Conservation (phyloP, 495 filamentous ascomycete genomes). For the Cryomyces minteri region DNA sequence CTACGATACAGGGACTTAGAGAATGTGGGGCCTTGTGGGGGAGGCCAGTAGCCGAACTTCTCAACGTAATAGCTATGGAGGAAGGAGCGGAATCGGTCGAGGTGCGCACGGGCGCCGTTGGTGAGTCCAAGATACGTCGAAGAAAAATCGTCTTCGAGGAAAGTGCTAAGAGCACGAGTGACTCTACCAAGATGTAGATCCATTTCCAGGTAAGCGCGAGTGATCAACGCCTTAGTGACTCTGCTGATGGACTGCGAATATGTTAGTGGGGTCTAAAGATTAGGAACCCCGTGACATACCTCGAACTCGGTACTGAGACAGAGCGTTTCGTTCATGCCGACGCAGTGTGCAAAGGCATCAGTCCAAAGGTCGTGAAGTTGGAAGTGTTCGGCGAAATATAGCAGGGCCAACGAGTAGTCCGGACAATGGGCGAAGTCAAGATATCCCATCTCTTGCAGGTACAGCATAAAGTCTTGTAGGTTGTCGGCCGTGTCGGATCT, state of each 20-base stretch:
- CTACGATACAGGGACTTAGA: conserved; percentile 29
- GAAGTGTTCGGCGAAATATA: conserved; percentile 42
- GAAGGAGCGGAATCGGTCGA: conserved; percentile 44
- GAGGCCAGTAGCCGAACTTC: conserved; percentile 48
- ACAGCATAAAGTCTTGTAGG: conserved; percentile 31
- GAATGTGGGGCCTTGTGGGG: conserved; percentile 24
- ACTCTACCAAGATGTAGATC: conserved; percentile 33
- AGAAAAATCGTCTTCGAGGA: conserved; percentile 42
- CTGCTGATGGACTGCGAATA: conserved; percentile 29
- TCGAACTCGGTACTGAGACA: conserved; percentile 32
- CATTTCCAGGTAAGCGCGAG: conserved; percentile 41
- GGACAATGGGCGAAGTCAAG: conserved; percentile 37
- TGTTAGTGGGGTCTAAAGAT: not conserved
- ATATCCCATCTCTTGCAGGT: conserved; percentile 42
- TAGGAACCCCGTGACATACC: conserved; percentile 17
- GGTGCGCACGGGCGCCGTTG: conserved; percentile 32
- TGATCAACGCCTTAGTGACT: conserved; percentile 37
- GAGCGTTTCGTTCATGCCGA: conserved; percentile 43
- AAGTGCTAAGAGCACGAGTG: conserved; percentile 28
- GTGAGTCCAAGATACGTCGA: conserved; percentile 33
- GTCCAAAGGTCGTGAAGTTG: conserved; percentile 36
- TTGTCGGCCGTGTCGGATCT: conserved; percentile 27
- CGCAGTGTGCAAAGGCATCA: conserved; percentile 47
- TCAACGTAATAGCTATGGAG: conserved; percentile 37
- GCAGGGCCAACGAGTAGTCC: conserved; percentile 37